Percentiles rank a stretch among this genome's conserved stretches.
These are phyloP conservation scores for Botryotinia calthae DNA, from an alignment of 2,329 filamentous ascomycete species.

Conservation along the genomic window DNA sequence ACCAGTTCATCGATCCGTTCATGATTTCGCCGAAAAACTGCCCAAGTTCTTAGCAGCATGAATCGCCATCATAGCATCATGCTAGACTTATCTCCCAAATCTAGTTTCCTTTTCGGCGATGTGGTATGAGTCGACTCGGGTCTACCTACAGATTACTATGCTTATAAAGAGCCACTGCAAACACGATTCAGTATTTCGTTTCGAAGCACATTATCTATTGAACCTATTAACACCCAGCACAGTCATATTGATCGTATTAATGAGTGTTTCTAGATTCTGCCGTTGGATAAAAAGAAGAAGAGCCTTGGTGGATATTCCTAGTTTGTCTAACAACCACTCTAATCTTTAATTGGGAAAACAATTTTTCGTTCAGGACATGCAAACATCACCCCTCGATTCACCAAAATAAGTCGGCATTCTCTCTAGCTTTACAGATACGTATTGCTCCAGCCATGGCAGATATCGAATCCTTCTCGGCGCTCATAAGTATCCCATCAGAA, in stretches of 20 bases:
- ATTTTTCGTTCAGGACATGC: not conserved
- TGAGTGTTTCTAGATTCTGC: not conserved
- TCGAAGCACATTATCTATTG: not conserved
- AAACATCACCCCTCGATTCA: not conserved
- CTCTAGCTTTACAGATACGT: not conserved
- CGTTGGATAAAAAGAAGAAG: not conserved
- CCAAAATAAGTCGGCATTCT: not conserved
- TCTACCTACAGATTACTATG: not conserved
- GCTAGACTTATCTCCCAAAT: not conserved
- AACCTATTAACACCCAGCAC: not conserved
- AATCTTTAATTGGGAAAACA: not conserved
- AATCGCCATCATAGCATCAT: not conserved
- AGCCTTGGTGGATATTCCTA: not conserved
- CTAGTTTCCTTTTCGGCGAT: not conserved
- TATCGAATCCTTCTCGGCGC: conserved; percentile 17
- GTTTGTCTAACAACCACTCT: not conserved
- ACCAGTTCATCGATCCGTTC: not conserved
- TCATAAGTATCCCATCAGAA: conserved; percentile 33
- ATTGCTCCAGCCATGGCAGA: conserved; percentile 3
- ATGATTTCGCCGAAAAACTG: not conserved
- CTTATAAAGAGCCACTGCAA: not conserved
- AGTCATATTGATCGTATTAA: not conserved
- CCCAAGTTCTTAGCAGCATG: not conserved
- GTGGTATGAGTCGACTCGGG: not conserved
- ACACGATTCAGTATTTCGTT: not conserved